Base-by-base conservation (phyloP, 164 flowering plant species). In the Buxus sempervirens region DNA sequence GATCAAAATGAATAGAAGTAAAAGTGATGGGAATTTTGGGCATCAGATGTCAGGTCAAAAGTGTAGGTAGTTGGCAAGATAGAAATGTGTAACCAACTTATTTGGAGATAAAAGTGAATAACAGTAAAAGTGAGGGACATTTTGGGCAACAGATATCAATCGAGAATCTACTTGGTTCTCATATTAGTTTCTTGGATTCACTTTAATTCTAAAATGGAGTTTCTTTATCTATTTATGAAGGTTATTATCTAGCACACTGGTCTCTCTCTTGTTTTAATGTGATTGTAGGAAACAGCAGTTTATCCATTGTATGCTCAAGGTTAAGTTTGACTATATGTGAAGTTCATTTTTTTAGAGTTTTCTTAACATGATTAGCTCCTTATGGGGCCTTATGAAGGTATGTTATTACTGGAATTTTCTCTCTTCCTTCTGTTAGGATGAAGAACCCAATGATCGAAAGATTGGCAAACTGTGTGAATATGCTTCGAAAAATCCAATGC, bases 381-480 rank as follows among this genome's bases (percentile, higher is more conserved):
- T 9, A 41, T 36, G 4, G 13, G n/a, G 16, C 41, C n/a, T 62
- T 26, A 41, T 19, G 42, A 28, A 24, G 7, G 63, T 57, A 41
- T 60, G n/a, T 63, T 42, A 9, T 60, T 38, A 32, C 42, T 57
- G 24, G 13, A 18, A 61, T 26, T 41, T 45, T 32, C 71, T 26
- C 23, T 45, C 22, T 41, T 48, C 48, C 9, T 76, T 62, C 32
- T 74, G 67, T 68, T 69, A 96, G 99, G 95, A 85, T 58, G 98
- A 87, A 79, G 95, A 82, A 70, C 95, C 96, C 62, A 96, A 91
- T 88, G 99, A 90, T 60, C 79, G 99, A 71, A 96, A 83, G 82
- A 91, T 96, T 62, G 88, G 85, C 10, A 96, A 93, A 70, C 76
- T 96, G 7, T 96, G 99, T 82, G 99, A 93, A 80, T 96, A 96